Percentiles rank a stretch among this genome's conserved stretches.
These are phyloP conservation scores for Starmera pachycereana DNA, from an alignment of 805 yeast genomes.

Conservation along the genomic window DNA sequence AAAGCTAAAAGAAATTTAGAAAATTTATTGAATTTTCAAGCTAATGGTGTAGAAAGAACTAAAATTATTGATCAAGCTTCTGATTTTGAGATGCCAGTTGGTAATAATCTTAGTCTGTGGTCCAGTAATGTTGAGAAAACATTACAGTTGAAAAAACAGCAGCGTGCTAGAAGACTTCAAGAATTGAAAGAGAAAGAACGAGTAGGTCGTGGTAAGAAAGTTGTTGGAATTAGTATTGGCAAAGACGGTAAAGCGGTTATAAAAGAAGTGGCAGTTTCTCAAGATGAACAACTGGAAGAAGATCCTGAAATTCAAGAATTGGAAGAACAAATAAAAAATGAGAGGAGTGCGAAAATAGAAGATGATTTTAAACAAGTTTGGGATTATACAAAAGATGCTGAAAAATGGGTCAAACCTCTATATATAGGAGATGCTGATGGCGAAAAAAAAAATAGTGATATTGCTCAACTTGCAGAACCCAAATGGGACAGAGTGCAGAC, in stretches of 20 bases:
- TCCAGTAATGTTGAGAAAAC: conserved; percentile 80
- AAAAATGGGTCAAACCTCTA: conserved; percentile 45
- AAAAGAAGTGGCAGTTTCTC: conserved; percentile 32
- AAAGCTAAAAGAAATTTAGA: conserved; percentile 70
- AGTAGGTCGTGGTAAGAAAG: conserved; percentile 64
- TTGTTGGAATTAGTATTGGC: conserved; percentile 65
- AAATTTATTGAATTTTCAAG: conserved; percentile 69
- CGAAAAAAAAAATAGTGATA: background rate
- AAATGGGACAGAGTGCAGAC: conserved; percentile 2
- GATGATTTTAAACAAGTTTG: conserved; percentile 33
- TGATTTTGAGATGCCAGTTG: conserved; percentile 63
- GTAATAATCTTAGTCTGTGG: conserved; percentile 57
- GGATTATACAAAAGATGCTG: conserved; percentile 48
- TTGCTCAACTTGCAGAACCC: background rate
- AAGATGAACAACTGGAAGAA: conserved; percentile 21
- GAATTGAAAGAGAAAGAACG: conserved; percentile 49
- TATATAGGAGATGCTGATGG: conserved; percentile 20
- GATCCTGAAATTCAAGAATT: conserved; percentile 21
- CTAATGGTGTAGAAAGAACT: conserved; percentile 81
- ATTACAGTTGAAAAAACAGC: conserved; percentile 76
- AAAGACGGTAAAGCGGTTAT: conserved; percentile 70
- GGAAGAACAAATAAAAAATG: conserved; percentile 18
- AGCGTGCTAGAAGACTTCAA: conserved; percentile 54
- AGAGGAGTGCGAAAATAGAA: conserved; percentile 24
- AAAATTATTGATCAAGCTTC: conserved; percentile 87